Conservation (phyloP, 495 filamentous ascomycete genomes). For the Aspergillus asperescens region DNA sequence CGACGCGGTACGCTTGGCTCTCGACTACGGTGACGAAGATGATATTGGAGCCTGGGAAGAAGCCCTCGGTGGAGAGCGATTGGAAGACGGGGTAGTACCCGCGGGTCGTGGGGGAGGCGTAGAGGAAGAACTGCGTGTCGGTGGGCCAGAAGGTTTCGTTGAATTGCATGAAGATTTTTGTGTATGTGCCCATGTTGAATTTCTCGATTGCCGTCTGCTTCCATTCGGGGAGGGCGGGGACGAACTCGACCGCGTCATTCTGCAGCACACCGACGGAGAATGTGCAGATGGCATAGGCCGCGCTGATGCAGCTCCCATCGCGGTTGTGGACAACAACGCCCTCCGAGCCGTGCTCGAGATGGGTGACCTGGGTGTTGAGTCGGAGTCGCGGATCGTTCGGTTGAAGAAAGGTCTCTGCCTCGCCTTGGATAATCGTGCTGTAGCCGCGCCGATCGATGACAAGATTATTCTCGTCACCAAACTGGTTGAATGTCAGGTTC, state of each 20-base stretch:
- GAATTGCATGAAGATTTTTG: slow-evolving; percentile 75
- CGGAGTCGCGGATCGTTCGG: slow-evolving; percentile 50
- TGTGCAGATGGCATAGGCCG: slow-evolving; percentile 53
- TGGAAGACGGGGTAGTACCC: slow-evolving; percentile 72
- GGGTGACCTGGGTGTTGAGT: slow-evolving; percentile 55
- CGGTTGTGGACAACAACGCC: slow-evolving; percentile 54
- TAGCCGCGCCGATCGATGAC: slow-evolving; percentile 66
- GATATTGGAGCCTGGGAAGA: slow-evolving; percentile 60
- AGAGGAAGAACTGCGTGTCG: slow-evolving; percentile 64
- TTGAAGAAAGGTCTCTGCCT: slow-evolving; percentile 58
- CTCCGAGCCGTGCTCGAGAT: slow-evolving; percentile 49
- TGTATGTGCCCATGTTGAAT: slow-evolving; percentile 72
- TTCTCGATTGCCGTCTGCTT: slow-evolving; percentile 60
- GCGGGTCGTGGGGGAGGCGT: slow-evolving; percentile 55
- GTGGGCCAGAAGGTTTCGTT: slow-evolving; percentile 64
- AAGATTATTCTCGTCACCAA: slow-evolving; percentile 58
- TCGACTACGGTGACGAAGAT: slow-evolving; percentile 66
- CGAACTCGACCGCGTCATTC: slow-evolving; percentile 55
- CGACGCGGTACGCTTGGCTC: slow-evolving; percentile 56
- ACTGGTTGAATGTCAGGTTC: slow-evolving; percentile 47
- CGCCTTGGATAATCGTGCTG: slow-evolving; percentile 54
- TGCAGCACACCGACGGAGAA: slow-evolving; percentile 68
- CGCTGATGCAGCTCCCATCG: slow-evolving; percentile 55
- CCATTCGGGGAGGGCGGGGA: slow-evolving; percentile 58
- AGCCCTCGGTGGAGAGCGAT: slow-evolving; percentile 54